phyloP scores from a whole-genome alignment of 352 stramenopile species.

The Globisporangium echinulatum region DNA sequence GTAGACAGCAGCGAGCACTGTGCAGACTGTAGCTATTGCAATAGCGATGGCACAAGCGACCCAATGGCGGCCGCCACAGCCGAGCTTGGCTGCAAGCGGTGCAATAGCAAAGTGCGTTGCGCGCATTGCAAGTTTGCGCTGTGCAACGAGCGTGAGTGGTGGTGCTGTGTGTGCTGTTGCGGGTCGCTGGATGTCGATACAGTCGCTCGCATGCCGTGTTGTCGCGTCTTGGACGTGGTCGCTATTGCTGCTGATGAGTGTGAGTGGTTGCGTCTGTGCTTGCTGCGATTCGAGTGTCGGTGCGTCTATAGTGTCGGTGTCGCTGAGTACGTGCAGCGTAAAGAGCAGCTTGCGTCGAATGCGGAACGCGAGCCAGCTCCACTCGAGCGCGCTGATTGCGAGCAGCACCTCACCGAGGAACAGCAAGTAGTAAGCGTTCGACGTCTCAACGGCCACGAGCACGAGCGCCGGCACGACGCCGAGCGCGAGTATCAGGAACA shows the following conservation, averaged over 20 bases:
- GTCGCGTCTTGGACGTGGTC: background rate
- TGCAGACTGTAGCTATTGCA: conserved; percentile 1
- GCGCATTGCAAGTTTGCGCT: conserved; percentile 10
- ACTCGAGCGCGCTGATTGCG: conserved; percentile 35
- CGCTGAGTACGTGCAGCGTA: conserved; percentile 12
- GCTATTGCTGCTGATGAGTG: background rate
- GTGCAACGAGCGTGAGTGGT: background rate
- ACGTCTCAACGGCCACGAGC: conserved; percentile 30
- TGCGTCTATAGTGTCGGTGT: background rate
- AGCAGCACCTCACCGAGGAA: conserved; percentile 33
- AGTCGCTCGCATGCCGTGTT: background rate
- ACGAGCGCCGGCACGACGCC: conserved; percentile 21
- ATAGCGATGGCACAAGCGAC: conserved; percentile 15
- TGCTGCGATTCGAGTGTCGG: background rate
- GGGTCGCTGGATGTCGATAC: too few relatives aligned
- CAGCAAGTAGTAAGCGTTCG: conserved; percentile 30
- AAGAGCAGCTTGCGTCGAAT: conserved; percentile 38
- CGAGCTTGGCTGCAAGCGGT: conserved; percentile 9
- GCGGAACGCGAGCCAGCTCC: conserved; percentile 42
- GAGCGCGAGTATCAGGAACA: conserved; percentile 26
- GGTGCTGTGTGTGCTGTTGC: too few relatives aligned
- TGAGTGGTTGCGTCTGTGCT: background rate
- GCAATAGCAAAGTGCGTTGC: conserved; percentile 19
- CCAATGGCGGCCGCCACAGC: conserved; percentile 26
- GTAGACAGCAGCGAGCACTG: conserved; percentile 19